Evolutionary conservation across 2,329 filamentous ascomycete genomes (phyloP).

Genomic region (Microcyclosporella mali): DNA sequence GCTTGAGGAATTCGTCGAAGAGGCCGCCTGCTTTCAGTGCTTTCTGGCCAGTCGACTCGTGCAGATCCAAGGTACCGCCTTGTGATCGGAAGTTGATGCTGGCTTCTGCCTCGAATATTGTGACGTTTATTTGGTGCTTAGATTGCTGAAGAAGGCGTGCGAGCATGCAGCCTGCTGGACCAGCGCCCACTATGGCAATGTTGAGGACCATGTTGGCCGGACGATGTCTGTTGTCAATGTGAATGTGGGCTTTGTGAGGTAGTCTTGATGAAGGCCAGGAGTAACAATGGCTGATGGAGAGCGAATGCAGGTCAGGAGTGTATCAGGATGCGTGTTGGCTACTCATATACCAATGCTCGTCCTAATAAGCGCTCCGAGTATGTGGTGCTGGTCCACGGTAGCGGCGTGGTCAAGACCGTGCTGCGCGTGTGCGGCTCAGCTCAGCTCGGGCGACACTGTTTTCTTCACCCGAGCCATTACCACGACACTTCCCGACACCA

Average conservation of each 20-base stretch:
- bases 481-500: no score
- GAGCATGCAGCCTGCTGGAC: conserved; percentile 26
- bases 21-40: conserved; percentile 25
- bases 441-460: no score
- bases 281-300: no score
- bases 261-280: no score
- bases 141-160: conserved; percentile 23
- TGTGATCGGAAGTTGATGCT: conserved; percentile 22
- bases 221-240: not conserved
- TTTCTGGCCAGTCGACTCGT: conserved; percentile 25
- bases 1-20: conserved; percentile 23
- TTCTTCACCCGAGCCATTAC: no score
- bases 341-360: no score
- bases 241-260: not conserved
- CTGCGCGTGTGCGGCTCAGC: no score
- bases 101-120: conserved; percentile 25
- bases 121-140: conserved; percentile 16
- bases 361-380: no score
- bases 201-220: conserved; percentile 1
- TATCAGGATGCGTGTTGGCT: no score
- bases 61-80: conserved; percentile 29
- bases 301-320: no score
- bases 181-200: conserved; percentile 36
- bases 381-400: no score
- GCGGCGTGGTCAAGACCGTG: no score